phyloP scores from a whole-genome alignment of 139 green algal species.

The Chlorella sp. region DNA sequence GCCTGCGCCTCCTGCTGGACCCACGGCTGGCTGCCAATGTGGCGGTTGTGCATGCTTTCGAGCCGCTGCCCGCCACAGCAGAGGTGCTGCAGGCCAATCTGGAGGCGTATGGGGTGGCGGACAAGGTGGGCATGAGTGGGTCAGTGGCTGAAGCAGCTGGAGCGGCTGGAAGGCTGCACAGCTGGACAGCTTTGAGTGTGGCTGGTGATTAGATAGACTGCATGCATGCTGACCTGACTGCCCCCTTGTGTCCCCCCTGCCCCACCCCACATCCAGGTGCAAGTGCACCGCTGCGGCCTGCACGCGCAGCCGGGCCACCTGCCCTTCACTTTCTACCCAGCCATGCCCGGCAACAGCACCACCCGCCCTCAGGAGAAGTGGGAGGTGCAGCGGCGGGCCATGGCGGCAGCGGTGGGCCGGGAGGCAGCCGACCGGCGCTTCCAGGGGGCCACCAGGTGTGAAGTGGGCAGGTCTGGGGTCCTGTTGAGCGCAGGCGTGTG shows the following conservation, averaged over 20 bases:
- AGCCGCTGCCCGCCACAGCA: slow-evolving; percentile 34
- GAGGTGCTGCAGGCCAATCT: slow-evolving; percentile 42
- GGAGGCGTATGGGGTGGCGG: neutral
- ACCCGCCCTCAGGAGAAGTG: slow-evolving; percentile 34
- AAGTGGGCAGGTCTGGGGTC: neutral
- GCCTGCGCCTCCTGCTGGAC: slow-evolving; percentile 35
- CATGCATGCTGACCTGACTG: too few relatives aligned
- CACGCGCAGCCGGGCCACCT: neutral
- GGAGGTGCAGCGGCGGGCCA: slow-evolving; percentile 22
- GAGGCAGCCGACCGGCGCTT: neutral
- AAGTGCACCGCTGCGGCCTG: slow-evolving; percentile 15
- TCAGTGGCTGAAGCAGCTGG: too few relatives aligned
- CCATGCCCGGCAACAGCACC: slow-evolving; percentile 49
- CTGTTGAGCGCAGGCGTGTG: too few relatives aligned
- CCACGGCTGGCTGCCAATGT: neutral
- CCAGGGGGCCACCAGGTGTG: neutral
- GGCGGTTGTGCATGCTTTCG: slow-evolving; percentile 21
- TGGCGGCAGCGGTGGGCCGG: slow-evolving; percentile 1
- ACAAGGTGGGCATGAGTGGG: neutral
- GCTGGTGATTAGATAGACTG: too few relatives aligned
- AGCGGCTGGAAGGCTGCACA: too few relatives aligned
- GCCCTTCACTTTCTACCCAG: slow-evolving; percentile 34
- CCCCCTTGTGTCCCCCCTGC: neutral
- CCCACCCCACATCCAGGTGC: slow-evolving; percentile 12
- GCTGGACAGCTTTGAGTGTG: neutral